Base-by-base conservation (phyloP, 306 rosid genomes). In the Arachis hypogaea region DNA sequence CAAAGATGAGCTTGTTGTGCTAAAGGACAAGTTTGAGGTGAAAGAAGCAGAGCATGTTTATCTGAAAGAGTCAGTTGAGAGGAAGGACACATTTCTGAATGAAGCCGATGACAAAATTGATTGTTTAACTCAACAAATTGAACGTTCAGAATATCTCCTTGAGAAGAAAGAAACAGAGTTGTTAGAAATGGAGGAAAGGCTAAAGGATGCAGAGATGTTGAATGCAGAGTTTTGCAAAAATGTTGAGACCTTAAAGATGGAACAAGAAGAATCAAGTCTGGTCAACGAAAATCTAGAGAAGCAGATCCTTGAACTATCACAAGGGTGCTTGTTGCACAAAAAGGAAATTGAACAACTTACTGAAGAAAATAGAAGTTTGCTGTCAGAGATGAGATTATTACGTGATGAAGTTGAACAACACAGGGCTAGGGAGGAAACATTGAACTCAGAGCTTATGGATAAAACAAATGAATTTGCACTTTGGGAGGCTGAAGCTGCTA, bases 401-500 rank as follows among this genome's bases (percentile, higher is more conserved):
- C 73, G 82, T 5, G 76, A 80, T 36, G 91, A 88, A 84, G 85
- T 92, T 69, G 90, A 87, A 74, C 91, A 88, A 59, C 83, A 78
- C 78, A 87, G 81, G 64, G 85, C 72, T 36, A 85, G 90, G 80
- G 98, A 92, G 76, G 91, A 92, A 66, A 80, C 82, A 74, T 71
- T 95, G 84, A 90, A 73, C 69, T 81, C 84, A 59, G 99, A 88
- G 85, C 85, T 92, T 74, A 84, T 83, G 82, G 98, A 87, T 81
- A 92, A 81, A 85, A 82, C 89, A 80, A 88, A 83, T 9, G 92
- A 88, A 73, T 90, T 89, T 67, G 84, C 90, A 80, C 88, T 95
- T 60, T 95, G 97, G 98, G 99, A 95, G 69, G 90, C 91, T 29
- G 99, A 95, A 81, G 98, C 99, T 59, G 83, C 90, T 51, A 69